These are phyloP conservation scores for Alternaria consortialis DNA, from an alignment of 2,329 filamentous ascomycete species.

Conservation along the genomic window DNA sequence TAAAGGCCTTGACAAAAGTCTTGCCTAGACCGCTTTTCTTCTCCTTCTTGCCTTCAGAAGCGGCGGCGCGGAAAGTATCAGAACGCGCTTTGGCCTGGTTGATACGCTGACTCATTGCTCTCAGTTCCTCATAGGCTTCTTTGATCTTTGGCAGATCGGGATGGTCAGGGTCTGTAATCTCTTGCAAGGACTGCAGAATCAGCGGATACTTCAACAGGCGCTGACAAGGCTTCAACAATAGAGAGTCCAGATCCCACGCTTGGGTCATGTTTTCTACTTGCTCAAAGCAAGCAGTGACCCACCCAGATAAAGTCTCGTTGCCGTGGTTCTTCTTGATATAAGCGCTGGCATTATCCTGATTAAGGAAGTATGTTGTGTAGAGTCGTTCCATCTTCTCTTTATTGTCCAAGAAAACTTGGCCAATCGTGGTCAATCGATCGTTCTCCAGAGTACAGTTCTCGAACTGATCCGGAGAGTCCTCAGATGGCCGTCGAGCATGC, in stretches of 20 bases:
- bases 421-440: conserved; percentile 67
- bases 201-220: conserved; percentile 93
- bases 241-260: conserved; percentile 92
- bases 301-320: conserved; percentile 71
- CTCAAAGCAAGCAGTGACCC: conserved; percentile 92
- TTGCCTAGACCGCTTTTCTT: conserved; percentile 65
- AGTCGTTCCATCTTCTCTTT: conserved; percentile 69
- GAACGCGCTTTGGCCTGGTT: conserved; percentile 96
- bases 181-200: conserved; percentile 79
- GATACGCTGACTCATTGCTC: conserved; percentile 71
- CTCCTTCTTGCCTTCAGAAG: conserved; percentile 48
- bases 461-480: conserved; percentile 41
- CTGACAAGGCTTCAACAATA: conserved; percentile 98
- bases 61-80: conserved; percentile 71
- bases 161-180: conserved; percentile 81
- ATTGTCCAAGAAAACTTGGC: conserved; percentile 65
- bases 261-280: conserved; percentile 91
- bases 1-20: conserved; percentile 84
- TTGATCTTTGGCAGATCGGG: conserved; percentile 79
- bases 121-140: conserved; percentile 74
- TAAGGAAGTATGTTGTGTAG: conserved; percentile 71
- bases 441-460: conserved; percentile 55
- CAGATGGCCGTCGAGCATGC: conserved; percentile 28
- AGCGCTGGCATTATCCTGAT: conserved; percentile 70
- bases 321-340: conserved; percentile 64